A percentile compares a stretch with the other conserved stretches of the same genome.
Conservation (phyloP, 208 protist genomes). For the Tritrichomonas foetus region DNA sequence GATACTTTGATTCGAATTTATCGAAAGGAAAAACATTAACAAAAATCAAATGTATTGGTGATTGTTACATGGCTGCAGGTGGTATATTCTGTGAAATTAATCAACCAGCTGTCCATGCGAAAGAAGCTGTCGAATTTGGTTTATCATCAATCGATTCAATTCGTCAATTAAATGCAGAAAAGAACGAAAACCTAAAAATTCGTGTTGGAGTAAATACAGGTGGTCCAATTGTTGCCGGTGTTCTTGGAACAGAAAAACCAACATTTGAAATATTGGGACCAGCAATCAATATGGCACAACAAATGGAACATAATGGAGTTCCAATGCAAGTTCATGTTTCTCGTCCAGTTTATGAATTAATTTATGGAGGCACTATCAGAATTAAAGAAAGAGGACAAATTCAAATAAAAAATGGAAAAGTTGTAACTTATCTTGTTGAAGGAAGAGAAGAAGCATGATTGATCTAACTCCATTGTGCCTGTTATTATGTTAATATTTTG, state of each 20-base stretch:
- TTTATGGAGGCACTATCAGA: background rate
- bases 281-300: background rate
- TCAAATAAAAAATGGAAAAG: background rate
- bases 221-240: background rate
- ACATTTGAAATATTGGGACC: background rate
- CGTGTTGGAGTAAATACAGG: slow-evolving; percentile 24
- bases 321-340: slow-evolving; percentile 26
- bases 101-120: slow-evolving; percentile 16
- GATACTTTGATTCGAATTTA: background rate
- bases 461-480: too few species aligned
- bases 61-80: slow-evolving; percentile 36
- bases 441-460: too few species aligned
- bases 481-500: too few species aligned
- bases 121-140: slow-evolving; percentile 1
- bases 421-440: background rate
- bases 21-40: background rate
- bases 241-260: slow-evolving; percentile 12
- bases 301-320: background rate
- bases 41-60: slow-evolving; percentile 32
- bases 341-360: background rate
- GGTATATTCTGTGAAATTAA: background rate
- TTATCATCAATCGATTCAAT: background rate
- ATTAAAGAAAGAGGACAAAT: slow-evolving; percentile 30
- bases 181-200: background rate
- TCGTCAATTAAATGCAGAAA: background rate